Evolutionary conservation across 805 yeast genomes (phyloP).

Genomic region (Yarrowia phangngaensis): DNA sequence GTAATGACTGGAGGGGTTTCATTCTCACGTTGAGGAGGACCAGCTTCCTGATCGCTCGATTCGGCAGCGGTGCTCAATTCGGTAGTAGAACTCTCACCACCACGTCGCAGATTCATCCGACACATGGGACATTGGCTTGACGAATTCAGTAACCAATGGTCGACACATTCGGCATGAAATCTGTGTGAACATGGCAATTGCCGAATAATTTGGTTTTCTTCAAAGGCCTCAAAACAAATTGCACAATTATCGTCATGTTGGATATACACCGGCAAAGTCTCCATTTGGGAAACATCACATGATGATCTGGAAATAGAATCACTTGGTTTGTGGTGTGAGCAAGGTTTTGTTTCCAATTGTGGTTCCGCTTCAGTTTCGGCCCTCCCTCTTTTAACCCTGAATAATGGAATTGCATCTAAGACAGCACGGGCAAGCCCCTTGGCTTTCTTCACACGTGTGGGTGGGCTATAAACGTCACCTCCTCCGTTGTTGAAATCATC

Average conservation of each 20-base stretch:
- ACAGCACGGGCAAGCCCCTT: conserved; percentile 41
- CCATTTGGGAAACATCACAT: conserved; percentile 9
- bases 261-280: conserved; percentile 10
- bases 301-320: neutral
- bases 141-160: conserved; percentile 16
- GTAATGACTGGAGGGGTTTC: conserved; percentile 6
- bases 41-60: neutral
- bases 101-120: conserved; percentile 1
- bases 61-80: no score
- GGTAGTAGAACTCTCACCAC: neutral
- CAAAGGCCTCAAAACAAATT: conserved; percentile 20
- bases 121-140: conserved; percentile 23
- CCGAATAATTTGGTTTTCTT: conserved; percentile 9
- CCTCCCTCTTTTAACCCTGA: conserved; percentile 25
- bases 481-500: conserved; percentile 26
- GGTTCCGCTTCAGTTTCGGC: neutral
- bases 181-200: conserved; percentile 13
- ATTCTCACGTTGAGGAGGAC: neutral
- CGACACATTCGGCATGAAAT: conserved; percentile 19
- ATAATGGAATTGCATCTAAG: conserved; percentile 40
- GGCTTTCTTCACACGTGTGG: conserved; percentile 31
- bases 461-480: conserved; percentile 27
- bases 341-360: no score
- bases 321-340: neutral
- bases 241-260: conserved; percentile 19